Percentiles rank a stretch among this genome's conserved stretches.
These are phyloP conservation scores for Achaetomium macrosporum DNA, from an alignment of 2,329 filamentous ascomycete genomes.

Conservation along the genomic window DNA sequence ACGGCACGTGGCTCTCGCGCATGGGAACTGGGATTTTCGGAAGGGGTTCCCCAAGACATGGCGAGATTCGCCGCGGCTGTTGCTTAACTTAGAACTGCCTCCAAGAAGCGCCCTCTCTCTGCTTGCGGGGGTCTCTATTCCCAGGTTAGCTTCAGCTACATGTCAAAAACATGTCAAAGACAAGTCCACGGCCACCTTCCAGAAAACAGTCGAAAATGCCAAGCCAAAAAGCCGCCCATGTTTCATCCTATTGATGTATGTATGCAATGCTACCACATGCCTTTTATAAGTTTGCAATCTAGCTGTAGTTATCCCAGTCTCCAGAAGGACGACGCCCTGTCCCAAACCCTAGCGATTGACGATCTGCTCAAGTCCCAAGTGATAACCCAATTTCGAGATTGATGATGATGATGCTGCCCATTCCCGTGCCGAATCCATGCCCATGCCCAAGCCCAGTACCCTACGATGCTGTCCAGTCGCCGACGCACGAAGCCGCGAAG, in stretches of 20 bases:
- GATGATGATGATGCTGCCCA: too few relatives aligned
- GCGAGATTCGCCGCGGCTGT: too few relatives aligned
- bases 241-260: background rate
- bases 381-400: background rate
- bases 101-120: too few relatives aligned
- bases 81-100: too few relatives aligned
- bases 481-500: slow-evolving; percentile 2
- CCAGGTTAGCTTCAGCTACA: too few relatives aligned
- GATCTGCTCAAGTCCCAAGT: background rate
- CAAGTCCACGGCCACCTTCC: too few relatives aligned
- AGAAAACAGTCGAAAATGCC: too few relatives aligned
- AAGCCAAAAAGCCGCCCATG: slow-evolving; percentile 8
- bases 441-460: slow-evolving; percentile 7
- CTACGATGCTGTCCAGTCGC: slow-evolving; percentile 1
- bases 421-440: slow-evolving; percentile 6
- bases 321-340: slow-evolving; percentile 2
- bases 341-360: slow-evolving; percentile 4
- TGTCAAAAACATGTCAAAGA: too few relatives aligned
- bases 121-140: too few relatives aligned
- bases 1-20: too few relatives aligned
- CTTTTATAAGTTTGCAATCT: background rate
- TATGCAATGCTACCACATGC: background rate
- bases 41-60: too few relatives aligned
- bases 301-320: slow-evolving; percentile 2
- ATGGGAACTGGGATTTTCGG: too few relatives aligned